These are phyloP conservation scores for Fusarium falciforme DNA, from an alignment of 2,329 filamentous ascomycete species.

Conservation along the genomic window DNA sequence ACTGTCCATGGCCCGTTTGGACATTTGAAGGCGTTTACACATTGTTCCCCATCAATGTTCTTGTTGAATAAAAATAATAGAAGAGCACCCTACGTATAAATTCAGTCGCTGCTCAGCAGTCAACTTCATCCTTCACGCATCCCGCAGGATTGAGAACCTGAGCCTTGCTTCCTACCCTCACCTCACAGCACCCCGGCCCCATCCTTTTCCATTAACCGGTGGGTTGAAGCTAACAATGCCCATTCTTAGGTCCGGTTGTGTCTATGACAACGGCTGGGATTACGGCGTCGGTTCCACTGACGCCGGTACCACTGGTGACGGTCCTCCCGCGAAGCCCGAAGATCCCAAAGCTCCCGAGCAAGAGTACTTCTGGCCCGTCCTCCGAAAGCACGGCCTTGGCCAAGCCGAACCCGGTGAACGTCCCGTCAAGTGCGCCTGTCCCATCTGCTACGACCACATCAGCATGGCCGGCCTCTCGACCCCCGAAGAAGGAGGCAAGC, in stretches of 20 bases:
- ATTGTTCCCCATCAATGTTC: background rate
- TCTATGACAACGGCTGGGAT: background rate
- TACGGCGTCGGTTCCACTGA: background rate
- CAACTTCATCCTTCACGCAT: background rate
- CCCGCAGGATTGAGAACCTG: background rate
- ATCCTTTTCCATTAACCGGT: background rate
- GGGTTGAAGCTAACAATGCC: background rate
- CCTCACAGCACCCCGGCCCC: background rate
- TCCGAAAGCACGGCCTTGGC: background rate
- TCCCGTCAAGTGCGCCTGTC: background rate
- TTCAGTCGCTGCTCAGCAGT: background rate
- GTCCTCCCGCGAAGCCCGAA: background rate
- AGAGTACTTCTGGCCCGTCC: conserved; percentile 1
- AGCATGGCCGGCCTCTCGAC: background rate
- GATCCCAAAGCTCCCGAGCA: background rate
- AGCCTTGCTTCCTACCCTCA: background rate
- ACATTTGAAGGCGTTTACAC: background rate
- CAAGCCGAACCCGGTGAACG: background rate
- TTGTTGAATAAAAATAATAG: background rate
- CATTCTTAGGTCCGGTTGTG: background rate
- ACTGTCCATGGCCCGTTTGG: background rate
- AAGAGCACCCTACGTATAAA: background rate
- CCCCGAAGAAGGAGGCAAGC: background rate
- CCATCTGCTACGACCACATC: background rate
- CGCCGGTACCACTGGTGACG: background rate